A percentile compares a stretch with the other conserved stretches of the same genome.
Evolutionary conservation across 345 rosid genomes (phyloP).

Genomic region (Geranium brycei): DNA sequence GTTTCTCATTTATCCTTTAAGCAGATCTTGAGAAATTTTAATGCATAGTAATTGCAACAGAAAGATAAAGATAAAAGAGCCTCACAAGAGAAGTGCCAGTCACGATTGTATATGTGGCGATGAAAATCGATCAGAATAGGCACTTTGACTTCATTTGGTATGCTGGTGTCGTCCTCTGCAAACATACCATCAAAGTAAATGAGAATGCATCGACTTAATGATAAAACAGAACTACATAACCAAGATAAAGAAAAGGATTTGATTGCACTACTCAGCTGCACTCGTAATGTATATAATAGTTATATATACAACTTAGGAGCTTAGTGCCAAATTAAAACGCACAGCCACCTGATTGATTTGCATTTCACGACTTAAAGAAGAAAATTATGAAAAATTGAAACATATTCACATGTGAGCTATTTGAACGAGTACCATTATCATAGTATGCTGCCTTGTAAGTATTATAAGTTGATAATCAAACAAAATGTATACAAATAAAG

Average conservation of each 20-base stretch:
- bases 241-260: background rate
- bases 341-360: no score
- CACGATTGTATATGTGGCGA: slow-evolving; percentile 57
- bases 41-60: background rate
- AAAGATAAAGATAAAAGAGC: slow-evolving; percentile 10
- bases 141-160: slow-evolving; percentile 69
- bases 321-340: background rate
- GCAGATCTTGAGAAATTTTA: background rate
- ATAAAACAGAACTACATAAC: background rate
- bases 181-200: slow-evolving; percentile 6
- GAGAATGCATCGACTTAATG: background rate
- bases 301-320: background rate
- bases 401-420: no score
- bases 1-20: no score
- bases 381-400: no score
- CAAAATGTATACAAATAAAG: background rate
- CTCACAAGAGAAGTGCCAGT: slow-evolving; percentile 95
- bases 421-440: no score
- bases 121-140: slow-evolving; percentile 76
- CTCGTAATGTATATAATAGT: background rate
- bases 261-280: background rate
- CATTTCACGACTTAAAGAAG: no score
- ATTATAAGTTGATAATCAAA: background rate
- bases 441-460: no score
- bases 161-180: slow-evolving; percentile 98